Percentiles rank a stretch among this genome's conserved stretches.
Conservation (phyloP, 1,139 yeast genomes). For the Diutina ranongensis region DNA sequence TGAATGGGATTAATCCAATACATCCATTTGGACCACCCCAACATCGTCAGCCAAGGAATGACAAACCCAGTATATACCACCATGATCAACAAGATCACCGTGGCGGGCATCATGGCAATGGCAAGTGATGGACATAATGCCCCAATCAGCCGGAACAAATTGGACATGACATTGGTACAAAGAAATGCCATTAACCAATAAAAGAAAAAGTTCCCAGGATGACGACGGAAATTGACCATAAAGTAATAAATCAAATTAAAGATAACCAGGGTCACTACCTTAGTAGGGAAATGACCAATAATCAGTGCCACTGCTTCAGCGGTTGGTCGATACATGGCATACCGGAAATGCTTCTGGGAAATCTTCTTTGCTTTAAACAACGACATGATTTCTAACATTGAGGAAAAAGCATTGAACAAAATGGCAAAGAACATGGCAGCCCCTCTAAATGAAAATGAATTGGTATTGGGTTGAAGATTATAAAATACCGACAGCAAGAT, state of each 20-base stretch:
- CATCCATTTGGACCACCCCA: slow-evolving; percentile 75
- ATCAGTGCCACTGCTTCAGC: slow-evolving; percentile 68
- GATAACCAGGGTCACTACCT: slow-evolving; percentile 38
- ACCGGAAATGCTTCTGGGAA: slow-evolving; percentile 69
- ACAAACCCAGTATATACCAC: slow-evolving; percentile 45
- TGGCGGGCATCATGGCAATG: slow-evolving; percentile 66
- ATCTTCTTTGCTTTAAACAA: slow-evolving; percentile 67
- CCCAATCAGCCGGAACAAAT: slow-evolving; percentile 62
- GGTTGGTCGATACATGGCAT: slow-evolving; percentile 66
- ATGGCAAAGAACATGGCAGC: slow-evolving; percentile 70
- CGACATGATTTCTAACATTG: slow-evolving; percentile 61
- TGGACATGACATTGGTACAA: slow-evolving; percentile 57
- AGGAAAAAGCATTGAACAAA: slow-evolving; percentile 65
- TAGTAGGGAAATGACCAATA: slow-evolving; percentile 56
- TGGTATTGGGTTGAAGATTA: background rate
- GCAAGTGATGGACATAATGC: slow-evolving; percentile 47
- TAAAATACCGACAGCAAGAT: background rate
- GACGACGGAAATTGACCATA: slow-evolving; percentile 53
- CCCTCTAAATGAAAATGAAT: slow-evolving; percentile 23
- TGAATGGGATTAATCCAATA: slow-evolving; percentile 62
- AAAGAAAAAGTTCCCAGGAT: slow-evolving; percentile 60
- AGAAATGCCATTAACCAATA: slow-evolving; percentile 42
- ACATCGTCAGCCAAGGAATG: slow-evolving; percentile 55
- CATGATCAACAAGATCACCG: slow-evolving; percentile 46
- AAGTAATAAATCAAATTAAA: slow-evolving; percentile 59